Percentiles rank a stretch among this genome's conserved stretches.
phyloP scores from a whole-genome alignment of 208 protist species.

The Trypanosoma caninum region DNA sequence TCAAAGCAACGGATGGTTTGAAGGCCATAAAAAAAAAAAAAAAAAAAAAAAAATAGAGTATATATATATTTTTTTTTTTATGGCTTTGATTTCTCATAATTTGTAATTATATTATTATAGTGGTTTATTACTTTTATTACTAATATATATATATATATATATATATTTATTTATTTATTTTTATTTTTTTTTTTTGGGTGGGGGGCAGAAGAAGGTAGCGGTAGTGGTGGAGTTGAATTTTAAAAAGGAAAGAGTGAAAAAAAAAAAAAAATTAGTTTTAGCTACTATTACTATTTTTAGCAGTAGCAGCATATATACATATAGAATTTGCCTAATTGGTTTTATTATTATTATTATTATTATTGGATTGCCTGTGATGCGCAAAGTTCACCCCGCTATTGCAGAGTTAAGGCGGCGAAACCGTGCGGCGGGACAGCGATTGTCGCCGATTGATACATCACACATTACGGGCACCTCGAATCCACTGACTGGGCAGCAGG shows the following conservation, averaged over 20 bases:
- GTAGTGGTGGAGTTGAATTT: too few species aligned
- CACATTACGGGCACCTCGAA: background rate
- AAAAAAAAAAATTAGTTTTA: slow-evolving; percentile 19
- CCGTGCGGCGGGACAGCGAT: slow-evolving; percentile 9
- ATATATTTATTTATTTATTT: background rate
- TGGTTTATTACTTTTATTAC: slow-evolving; percentile 10
- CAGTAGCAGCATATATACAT: background rate
- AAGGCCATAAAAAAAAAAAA: background rate
- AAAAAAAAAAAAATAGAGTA: slow-evolving; percentile 6
- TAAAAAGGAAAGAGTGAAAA: background rate
- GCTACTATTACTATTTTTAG: background rate
- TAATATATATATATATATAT: slow-evolving; percentile 3
- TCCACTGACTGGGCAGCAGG: background rate
- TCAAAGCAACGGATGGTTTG: background rate
- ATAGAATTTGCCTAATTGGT: background rate
- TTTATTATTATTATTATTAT: background rate
- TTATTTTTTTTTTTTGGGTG: slow-evolving; percentile 17
- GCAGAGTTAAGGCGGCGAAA: slow-evolving; percentile 24
- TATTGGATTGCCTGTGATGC: background rate
- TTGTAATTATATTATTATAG: slow-evolving; percentile 7
- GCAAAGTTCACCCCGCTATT: slow-evolving; percentile 14
- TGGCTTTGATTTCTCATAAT: background rate
- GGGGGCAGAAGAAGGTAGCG: too few species aligned
- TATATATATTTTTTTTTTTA: background rate
- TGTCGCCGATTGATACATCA: background rate